Evolutionary conservation across 345 rosid genomes (phyloP).

Genomic region (Citrus maxima): DNA sequence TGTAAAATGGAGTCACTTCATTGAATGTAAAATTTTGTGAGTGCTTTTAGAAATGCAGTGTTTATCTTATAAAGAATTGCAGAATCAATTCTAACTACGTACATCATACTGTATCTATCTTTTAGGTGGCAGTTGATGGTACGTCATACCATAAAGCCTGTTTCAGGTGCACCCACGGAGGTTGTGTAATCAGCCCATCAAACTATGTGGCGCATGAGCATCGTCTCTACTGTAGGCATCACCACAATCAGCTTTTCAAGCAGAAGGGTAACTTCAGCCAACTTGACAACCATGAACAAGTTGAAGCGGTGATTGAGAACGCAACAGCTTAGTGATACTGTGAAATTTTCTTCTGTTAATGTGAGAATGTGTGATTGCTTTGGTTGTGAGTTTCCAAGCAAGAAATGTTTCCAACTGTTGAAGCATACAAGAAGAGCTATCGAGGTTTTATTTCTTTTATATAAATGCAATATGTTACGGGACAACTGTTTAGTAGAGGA

Average conservation of each 20-base stretch:
- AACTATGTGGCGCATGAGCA: constrained; percentile 64
- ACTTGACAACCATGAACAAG: constrained; percentile 40
- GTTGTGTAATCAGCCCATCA: constrained; percentile 66
- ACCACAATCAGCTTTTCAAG: constrained; percentile 70
- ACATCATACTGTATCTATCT: background rate
- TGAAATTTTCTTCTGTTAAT: background rate
- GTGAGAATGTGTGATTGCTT: background rate
- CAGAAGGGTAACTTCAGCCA: constrained; percentile 72
- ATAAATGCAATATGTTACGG: constrained; percentile 2
- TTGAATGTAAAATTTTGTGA: background rate
- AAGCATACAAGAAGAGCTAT: constrained; percentile 7
- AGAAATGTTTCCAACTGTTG: constrained; percentile 13
- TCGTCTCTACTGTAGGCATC: constrained; percentile 67
- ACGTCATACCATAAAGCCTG: constrained; percentile 60
- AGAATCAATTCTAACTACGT: background rate
- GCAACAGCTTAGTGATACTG: constrained; percentile 21
- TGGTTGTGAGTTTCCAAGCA: constrained; percentile 6
- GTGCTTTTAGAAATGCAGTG: background rate
- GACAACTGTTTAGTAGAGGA: constrained; percentile 9
- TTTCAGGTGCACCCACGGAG: constrained; percentile 74
- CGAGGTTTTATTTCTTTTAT: background rate
- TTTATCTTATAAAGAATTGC: background rate
- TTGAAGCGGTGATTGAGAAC: constrained; percentile 26
- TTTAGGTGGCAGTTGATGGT: constrained; percentile 73
- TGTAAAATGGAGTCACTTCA: background rate